Conservation (phyloP, 257 asterid genomes). For the Nicotiana benthamiana region DNA sequence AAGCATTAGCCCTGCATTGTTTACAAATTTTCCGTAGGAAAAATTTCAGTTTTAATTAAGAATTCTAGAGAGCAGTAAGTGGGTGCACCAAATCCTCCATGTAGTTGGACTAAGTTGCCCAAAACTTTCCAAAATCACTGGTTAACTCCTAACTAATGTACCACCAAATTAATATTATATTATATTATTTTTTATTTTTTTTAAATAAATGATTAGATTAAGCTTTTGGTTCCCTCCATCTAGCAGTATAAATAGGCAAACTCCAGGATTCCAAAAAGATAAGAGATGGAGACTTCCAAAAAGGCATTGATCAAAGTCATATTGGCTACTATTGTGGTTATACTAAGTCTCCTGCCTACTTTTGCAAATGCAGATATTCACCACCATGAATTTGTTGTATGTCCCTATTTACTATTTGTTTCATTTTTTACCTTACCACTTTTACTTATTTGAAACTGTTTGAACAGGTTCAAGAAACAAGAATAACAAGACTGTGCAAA, state of each 20-base stretch:
- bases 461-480: conserved; percentile 41
- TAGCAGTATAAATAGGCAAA: conserved; percentile 27
- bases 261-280: background rate
- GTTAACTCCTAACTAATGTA: conserved; percentile 15
- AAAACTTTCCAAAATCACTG: conserved; percentile 7
- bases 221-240: background rate
- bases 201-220: background rate
- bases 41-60: too few relatives aligned
- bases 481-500: conserved; percentile 48
- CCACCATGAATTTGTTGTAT: conserved; percentile 38
- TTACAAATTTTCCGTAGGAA: too few relatives aligned
- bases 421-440: background rate
- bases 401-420: background rate
- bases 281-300: conserved; percentile 20
- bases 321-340: conserved; percentile 5
- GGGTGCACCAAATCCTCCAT: conserved; percentile 43
- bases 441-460: background rate
- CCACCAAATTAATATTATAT: background rate
- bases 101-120: conserved; percentile 31
- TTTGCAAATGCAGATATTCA: conserved; percentile 38
- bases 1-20: too few relatives aligned
- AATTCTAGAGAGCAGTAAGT: conserved; percentile 12
- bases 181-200: background rate
- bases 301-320: too few relatives aligned
- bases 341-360: conserved; percentile 13